Evolutionary conservation across 2,329 filamentous ascomycete genomes (phyloP).

Genomic region (Gyromitra esculenta): DNA sequence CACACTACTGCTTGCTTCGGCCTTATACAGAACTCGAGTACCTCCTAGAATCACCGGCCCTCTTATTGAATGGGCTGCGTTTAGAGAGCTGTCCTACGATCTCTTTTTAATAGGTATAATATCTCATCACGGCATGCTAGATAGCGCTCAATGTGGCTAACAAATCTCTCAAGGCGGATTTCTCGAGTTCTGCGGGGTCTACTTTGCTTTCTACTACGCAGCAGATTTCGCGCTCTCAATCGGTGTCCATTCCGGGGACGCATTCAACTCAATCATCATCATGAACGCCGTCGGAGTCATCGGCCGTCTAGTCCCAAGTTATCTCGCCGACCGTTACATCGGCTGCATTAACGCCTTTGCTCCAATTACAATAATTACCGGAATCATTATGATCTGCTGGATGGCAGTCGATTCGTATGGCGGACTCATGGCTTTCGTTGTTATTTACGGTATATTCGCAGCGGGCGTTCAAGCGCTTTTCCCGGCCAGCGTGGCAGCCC

Average conservation of each 20-base stretch:
- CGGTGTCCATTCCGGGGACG: conserved; percentile 61
- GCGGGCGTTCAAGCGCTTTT: conserved; percentile 74
- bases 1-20: conserved; percentile 57
- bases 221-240: conserved; percentile 61
- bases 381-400: conserved; percentile 67
- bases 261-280: conserved; percentile 71
- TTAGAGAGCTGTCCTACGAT: conserved; percentile 68
- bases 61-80: conserved; percentile 68
- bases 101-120: conserved; percentile 64
- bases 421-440: conserved; percentile 71
- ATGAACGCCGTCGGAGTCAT: conserved; percentile 71
- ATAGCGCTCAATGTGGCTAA: neutral
- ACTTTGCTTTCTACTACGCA: conserved; percentile 70
- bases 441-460: conserved; percentile 71
- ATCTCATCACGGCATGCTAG: too few species aligned
- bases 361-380: conserved; percentile 62
- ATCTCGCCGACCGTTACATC: conserved; percentile 67
- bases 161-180: conserved; percentile 58
- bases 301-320: conserved; percentile 69
- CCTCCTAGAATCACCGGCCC: conserved; percentile 65
- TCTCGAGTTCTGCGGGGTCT: conserved; percentile 65
- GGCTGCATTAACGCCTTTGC: conserved; percentile 72
- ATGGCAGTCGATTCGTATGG: conserved; percentile 65
- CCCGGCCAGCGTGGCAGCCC: conserved; percentile 70
- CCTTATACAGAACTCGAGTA: conserved; percentile 63